A percentile compares a stretch with the other conserved stretches of the same genome.
These are phyloP conservation scores for Baudoinia panamericana DNA, from an alignment of 495 filamentous ascomycete species.

Conservation along the genomic window DNA sequence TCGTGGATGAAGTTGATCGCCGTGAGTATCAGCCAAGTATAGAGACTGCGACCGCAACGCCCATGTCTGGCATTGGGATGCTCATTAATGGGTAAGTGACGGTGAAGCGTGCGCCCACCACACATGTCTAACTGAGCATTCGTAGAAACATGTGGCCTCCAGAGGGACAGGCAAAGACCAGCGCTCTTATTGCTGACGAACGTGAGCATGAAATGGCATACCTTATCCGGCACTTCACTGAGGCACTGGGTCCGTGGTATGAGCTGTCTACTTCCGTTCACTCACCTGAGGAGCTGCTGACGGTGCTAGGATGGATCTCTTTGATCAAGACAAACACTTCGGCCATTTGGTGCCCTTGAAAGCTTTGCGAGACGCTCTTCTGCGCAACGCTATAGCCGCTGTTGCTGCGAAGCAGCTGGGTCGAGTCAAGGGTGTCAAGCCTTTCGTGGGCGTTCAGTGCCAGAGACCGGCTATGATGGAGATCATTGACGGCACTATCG, in stretches of 20 bases:
- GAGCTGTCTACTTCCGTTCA: neutral
- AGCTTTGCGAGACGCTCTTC: conserved; percentile 42
- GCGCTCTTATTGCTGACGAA: conserved; percentile 15
- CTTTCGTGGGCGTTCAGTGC: conserved; percentile 36
- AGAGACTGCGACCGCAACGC: conserved; percentile 2
- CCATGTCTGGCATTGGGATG: neutral
- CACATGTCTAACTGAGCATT: no score
- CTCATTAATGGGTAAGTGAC: neutral
- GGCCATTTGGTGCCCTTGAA: conserved; percentile 47
- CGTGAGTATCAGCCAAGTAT: neutral
- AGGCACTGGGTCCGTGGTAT: conserved; percentile 43
- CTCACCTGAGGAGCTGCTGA: conserved; percentile 2
- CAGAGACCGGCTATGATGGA: conserved; percentile 42
- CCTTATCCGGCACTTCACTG: conserved; percentile 50
- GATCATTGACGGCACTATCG: conserved; percentile 34
- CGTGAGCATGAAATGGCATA: conserved; percentile 45
- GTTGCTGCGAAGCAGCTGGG: conserved; percentile 51
- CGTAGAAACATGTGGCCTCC: conserved; percentile 9
- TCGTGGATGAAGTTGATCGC: conserved; percentile 17
- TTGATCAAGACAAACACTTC: conserved; percentile 40
- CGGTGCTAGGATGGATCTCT: conserved; percentile 44
- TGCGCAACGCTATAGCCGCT: conserved; percentile 48
- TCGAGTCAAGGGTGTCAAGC: conserved; percentile 39
- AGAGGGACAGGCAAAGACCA: conserved; percentile 12
- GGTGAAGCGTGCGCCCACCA: no score